These are phyloP conservation scores for Chytriomyces confervae DNA, from an alignment of 192 early-diverging fungal genomes.

Conservation along the genomic window DNA sequence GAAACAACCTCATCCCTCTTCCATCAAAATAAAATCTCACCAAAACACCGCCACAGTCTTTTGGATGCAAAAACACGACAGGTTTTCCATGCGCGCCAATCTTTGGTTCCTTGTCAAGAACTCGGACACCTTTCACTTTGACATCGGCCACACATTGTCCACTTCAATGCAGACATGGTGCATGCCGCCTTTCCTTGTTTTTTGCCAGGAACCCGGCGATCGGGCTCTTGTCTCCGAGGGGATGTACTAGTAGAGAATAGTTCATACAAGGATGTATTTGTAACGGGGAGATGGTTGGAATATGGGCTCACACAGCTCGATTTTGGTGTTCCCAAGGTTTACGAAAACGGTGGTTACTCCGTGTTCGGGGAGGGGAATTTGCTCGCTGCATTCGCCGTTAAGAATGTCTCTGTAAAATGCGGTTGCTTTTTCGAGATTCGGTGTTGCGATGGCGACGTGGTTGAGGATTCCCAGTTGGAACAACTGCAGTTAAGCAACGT, in stretches of 20 bases:
- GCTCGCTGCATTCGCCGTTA: slow-evolving; percentile 72
- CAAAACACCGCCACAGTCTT: slow-evolving; percentile 80
- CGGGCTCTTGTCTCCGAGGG: slow-evolving; percentile 75
- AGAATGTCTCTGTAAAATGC: slow-evolving; percentile 75
- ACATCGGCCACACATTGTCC: slow-evolving; percentile 70
- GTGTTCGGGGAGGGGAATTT: slow-evolving; percentile 76
- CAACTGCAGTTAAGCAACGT: slow-evolving; percentile 15
- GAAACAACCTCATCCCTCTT: too few species aligned
- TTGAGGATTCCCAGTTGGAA: slow-evolving; percentile 80
- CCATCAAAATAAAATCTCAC: slow-evolving; percentile 38
- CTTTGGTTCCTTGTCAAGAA: slow-evolving; percentile 74
- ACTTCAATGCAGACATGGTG: slow-evolving; percentile 86
- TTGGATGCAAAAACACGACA: slow-evolving; percentile 82
- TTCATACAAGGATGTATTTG: too few species aligned
- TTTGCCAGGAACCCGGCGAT: slow-evolving; percentile 80
- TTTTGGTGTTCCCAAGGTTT: slow-evolving; percentile 84
- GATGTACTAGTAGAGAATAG: slow-evolving; percentile 57
- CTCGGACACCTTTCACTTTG: slow-evolving; percentile 64
- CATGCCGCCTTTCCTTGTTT: slow-evolving; percentile 79
- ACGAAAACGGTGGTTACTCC: slow-evolving; percentile 89
- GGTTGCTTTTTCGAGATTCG: slow-evolving; percentile 72
- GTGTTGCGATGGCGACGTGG: slow-evolving; percentile 84
- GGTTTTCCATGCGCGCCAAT: slow-evolving; percentile 83
- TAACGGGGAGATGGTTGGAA: too few species aligned
- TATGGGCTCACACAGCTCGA: slow-evolving; percentile 64